Evolutionary conservation across 1,284 basidiomycete species (phyloP), one percentile per base, ranked within the genome.

Genomic region (Malassezia slooffiae): DNA sequence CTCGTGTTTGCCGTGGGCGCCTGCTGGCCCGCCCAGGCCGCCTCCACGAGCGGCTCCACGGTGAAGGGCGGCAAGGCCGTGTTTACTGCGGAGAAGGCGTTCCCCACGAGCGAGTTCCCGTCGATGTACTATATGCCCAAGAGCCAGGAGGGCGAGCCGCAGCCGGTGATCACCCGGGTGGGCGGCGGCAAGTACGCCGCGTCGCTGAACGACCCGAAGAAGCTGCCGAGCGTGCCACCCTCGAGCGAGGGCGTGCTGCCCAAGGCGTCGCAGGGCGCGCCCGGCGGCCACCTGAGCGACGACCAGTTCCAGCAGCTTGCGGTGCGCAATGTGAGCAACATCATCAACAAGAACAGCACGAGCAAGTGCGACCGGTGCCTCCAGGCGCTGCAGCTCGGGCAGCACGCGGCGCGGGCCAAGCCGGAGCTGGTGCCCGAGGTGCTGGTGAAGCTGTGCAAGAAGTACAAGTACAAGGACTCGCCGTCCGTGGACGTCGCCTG

Each of bases 361-460:
- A 75, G 65, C 28, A 60, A 50, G 19, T 85, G 83, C 62, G 74
- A 76, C 7, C 74, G 73, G 52, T 85, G 83, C 67, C 75, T 77
- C 48, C 74, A 78, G 5, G 71, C 74, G 3, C 74, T 85, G 15
- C 76, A 79, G 52, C 70, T 79, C 19, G 79, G 75, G 47, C 83
- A 85, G 62, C 77, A 80, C 54, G 72, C 83, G 28, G 75, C 79
- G 0, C 68, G 80, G 36, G 77, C 78, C n/a, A 76, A 77, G 16
- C 81, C 82, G 3, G 71, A 78, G 26, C 70, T 79, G 51, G 79
- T 80, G 2, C 76, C 82, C 2, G 71, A 67, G 3, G 72, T 83
- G 19, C 71, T 78, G 6, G 73, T 80, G 15, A 71, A 73, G 5
- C 66, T 83, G 26, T 85, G 83, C 72, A 72, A 81, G 47, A 67